Base-by-base conservation (phyloP, 306 rosid genomes). In the Hippophae gyantsensis region DNA sequence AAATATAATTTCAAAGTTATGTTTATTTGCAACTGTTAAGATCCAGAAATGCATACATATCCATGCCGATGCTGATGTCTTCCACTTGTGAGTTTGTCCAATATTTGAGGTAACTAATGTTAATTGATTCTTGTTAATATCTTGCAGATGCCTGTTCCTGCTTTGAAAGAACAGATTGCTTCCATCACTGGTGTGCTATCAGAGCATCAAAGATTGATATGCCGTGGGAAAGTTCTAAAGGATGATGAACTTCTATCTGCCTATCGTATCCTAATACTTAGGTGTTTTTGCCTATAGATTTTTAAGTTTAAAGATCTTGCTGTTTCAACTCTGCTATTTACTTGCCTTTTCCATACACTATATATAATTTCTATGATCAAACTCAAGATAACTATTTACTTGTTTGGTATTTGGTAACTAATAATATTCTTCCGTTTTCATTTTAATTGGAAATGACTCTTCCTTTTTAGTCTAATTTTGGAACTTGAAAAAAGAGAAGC, bases 61-160 rank as follows among this genome's bases (percentile, higher is more conserved):
- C 38, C 38, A 4, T 32, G 10, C 5, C 49, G 50, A n/a, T 10
- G 40, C 52, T 42, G 6, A 8, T 46, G 5, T 49, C 27, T 42
- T 41, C 14, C 62, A 10, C 42, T 11, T 72, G 12, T 10, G 48
- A 60, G 61, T 43, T 62, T 62, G 9, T 23, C 43, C 10, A 47
- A 74, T 41, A 42, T 6, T 51, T 61, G 38, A 32, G 38, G 38
- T 32, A 4, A 32, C 38, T 32, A 32, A 32, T 2, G 38, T 32
- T 32, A 32, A 32, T 32, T 32, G 38, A 32, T 14, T 47, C 26
- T 49, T 18, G 32, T 66, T 54, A 71, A 42, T 74, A 53, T 72
- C 73, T 51, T 82, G 71, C 79, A 93, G 99, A 79, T 93, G 99
- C 87, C 99, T 38, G 97, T 82, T 69, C 88, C 88, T 57, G 78